Evolutionary conservation across 768 basidiomycete species (phyloP).

Genomic region (Baorangia bicolor): DNA sequence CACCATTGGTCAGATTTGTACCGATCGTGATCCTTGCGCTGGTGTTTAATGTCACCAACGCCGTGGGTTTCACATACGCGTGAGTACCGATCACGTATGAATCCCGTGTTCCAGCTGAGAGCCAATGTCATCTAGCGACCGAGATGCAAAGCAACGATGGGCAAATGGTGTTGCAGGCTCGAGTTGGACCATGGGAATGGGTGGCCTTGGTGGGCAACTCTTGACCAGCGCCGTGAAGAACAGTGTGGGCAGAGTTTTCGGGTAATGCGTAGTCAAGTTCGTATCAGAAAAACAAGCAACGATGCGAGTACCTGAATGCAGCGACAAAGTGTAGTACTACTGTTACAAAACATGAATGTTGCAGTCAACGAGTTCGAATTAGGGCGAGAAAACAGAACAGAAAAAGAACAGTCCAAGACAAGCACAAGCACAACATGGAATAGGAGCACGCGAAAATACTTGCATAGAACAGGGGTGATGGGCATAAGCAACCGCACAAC

Average conservation of each 20-base stretch:
- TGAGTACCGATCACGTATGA: constrained; percentile 38
- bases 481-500: constrained; percentile 13
- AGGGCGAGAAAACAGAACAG: neutral
- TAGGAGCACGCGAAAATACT: constrained; percentile 21
- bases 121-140: constrained; percentile 51
- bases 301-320: constrained; percentile 9
- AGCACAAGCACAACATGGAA: constrained; percentile 25
- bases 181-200: constrained; percentile 69
- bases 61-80: constrained; percentile 97
- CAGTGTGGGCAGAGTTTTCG: constrained; percentile 75
- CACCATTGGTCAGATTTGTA: constrained; percentile 62
- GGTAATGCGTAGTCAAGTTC: constrained; percentile 30
- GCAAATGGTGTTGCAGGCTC: constrained; percentile 70
- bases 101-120: constrained; percentile 11
- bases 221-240: constrained; percentile 80
- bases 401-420: constrained; percentile 22
- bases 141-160: constrained; percentile 93
- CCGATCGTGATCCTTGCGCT: constrained; percentile 93
- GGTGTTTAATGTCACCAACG: constrained; percentile 95
- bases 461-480: constrained; percentile 19
- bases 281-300: constrained; percentile 10
- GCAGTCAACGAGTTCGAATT: constrained; percentile 20
- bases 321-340: constrained; percentile 21
- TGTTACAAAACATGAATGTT: constrained; percentile 34
- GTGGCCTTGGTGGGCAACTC: constrained; percentile 83